Evolutionary conservation across 345 rosid species (phyloP).

Genomic region (Euphorbia pulcherrima): DNA sequence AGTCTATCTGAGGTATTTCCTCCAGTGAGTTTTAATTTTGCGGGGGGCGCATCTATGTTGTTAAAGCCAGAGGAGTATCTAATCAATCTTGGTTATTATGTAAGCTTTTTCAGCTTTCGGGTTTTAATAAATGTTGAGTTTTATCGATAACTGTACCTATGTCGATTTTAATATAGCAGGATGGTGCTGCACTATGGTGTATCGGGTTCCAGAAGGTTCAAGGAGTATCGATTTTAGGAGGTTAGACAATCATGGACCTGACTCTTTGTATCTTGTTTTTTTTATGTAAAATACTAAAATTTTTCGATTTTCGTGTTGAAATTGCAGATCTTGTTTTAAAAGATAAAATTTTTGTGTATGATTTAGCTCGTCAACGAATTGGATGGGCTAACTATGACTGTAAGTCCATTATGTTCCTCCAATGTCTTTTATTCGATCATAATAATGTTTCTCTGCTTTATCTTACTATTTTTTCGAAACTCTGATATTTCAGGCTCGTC

Average conservation of each 20-base stretch:
- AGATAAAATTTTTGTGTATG: slow-evolving; percentile 85
- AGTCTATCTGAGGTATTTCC: slow-evolving; percentile 60
- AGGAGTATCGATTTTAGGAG: slow-evolving; percentile 87
- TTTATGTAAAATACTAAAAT: neutral
- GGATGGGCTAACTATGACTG: slow-evolving; percentile 92
- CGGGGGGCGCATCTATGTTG: slow-evolving; percentile 78
- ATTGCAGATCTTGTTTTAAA: slow-evolving; percentile 78
- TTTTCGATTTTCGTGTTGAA: slow-evolving; percentile 1
- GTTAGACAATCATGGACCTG: slow-evolving; percentile 37
- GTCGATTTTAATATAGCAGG: slow-evolving; percentile 31
- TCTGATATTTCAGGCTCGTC: slow-evolving; percentile 21
- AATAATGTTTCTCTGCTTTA: neutral
- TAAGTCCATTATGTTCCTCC: slow-evolving; percentile 31
- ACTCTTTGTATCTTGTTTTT: neutral
- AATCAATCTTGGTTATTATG: slow-evolving; percentile 31
- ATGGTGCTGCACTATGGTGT: slow-evolving; percentile 75
- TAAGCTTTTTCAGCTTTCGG: slow-evolving; percentile 34
- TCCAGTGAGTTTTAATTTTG: slow-evolving; percentile 78
- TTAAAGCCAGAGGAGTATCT: slow-evolving; percentile 69
- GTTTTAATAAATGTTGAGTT: slow-evolving; percentile 15
- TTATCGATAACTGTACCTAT: neutral
- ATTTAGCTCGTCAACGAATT: slow-evolving; percentile 68
- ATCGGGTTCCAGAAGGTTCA: slow-evolving; percentile 66
- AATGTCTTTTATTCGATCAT: neutral
- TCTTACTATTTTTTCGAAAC: neutral